Evolutionary conservation across 805 yeast genomes (phyloP).

Genomic region (Kazachstania taianensis): DNA sequence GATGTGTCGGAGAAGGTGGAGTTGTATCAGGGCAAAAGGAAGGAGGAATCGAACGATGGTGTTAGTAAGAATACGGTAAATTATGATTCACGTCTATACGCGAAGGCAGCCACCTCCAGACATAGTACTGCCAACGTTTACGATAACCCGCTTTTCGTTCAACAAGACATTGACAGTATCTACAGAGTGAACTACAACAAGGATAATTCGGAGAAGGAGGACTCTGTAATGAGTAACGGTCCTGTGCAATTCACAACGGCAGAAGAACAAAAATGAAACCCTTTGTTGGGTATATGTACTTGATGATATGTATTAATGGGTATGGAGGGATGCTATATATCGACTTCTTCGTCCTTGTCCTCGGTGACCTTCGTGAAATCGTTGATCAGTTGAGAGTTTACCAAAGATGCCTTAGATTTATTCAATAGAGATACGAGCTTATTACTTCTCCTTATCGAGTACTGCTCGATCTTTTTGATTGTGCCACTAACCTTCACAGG

Average conservation of each 20-base stretch:
- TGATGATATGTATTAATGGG: background rate
- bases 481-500: constrained; percentile 76
- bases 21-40: constrained; percentile 34
- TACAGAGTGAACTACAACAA: constrained; percentile 28
- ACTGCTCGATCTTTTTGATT: constrained; percentile 70
- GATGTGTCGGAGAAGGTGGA: constrained; percentile 49
- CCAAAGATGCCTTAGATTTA: constrained; percentile 1
- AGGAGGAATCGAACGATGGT: constrained; percentile 13
- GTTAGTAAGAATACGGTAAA: constrained; percentile 30
- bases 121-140: constrained; percentile 41
- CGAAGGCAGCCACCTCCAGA: constrained; percentile 35
- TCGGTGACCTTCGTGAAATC: constrained; percentile 7
- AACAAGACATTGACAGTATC: constrained; percentile 40
- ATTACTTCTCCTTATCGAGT: constrained; percentile 41
- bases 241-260: constrained; percentile 41
- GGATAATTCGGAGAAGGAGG: constrained; percentile 11
- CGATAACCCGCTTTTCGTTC: constrained; percentile 49
- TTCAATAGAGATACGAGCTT: constrained; percentile 13
- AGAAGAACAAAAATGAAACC: constrained; percentile 2
- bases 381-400: constrained; percentile 2
- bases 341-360: constrained; percentile 12
- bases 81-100: constrained; percentile 51
- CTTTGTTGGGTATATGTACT: background rate
- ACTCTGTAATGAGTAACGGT: constrained; percentile 20
- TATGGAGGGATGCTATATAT: background rate